A percentile compares a stretch with the other conserved stretches of the same genome.
Conservation (phyloP, 2,329 filamentous ascomycete species). For the Stachybotrys echinatus region DNA sequence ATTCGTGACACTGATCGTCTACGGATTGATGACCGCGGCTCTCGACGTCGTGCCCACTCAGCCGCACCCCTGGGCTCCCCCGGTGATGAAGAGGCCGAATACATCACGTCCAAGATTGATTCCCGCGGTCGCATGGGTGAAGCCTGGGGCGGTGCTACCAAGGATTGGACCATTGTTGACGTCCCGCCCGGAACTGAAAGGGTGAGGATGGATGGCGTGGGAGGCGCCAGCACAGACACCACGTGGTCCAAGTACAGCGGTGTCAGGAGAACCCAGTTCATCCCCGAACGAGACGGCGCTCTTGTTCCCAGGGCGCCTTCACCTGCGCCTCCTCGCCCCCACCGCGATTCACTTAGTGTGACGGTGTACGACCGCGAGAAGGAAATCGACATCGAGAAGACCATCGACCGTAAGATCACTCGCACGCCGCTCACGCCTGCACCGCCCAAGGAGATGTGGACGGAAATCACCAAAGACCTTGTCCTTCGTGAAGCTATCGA, state of each 20-base stretch:
- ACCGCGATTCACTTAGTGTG: slow-evolving; percentile 37
- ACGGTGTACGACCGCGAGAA: slow-evolving; percentile 40
- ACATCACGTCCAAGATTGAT: slow-evolving; percentile 51
- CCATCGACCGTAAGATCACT: slow-evolving; percentile 44
- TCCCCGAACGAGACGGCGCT: slow-evolving; percentile 57
- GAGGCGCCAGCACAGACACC: slow-evolving; percentile 70
- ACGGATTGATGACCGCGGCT: slow-evolving; percentile 35
- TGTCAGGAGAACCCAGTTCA: slow-evolving; percentile 67
- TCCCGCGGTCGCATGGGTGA: slow-evolving; percentile 64
- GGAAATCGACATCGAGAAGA: slow-evolving; percentile 50
- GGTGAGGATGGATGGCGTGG: slow-evolving; percentile 75
- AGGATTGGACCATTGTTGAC: slow-evolving; percentile 77
- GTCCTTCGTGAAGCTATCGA: slow-evolving; percentile 85
- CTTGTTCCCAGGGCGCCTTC: slow-evolving; percentile 9
- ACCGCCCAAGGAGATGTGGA: slow-evolving; percentile 73
- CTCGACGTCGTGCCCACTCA: slow-evolving; percentile 46
- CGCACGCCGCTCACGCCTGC: slow-evolving; percentile 29
- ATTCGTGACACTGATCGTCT: slow-evolving; percentile 49
- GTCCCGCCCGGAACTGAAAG: slow-evolving; percentile 78
- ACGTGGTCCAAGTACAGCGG: slow-evolving; percentile 78
- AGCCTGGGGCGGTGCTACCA: slow-evolving; percentile 67
- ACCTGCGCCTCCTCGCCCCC: slow-evolving; percentile 15
- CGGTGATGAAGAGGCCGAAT: slow-evolving; percentile 57
- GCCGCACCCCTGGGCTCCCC: slow-evolving; percentile 37
- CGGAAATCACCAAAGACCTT: slow-evolving; percentile 91